A percentile compares a stretch with the other conserved stretches of the same genome.
phyloP scores from a whole-genome alignment of 805 yeast species.

The Lipomyces chichibuensis region DNA sequence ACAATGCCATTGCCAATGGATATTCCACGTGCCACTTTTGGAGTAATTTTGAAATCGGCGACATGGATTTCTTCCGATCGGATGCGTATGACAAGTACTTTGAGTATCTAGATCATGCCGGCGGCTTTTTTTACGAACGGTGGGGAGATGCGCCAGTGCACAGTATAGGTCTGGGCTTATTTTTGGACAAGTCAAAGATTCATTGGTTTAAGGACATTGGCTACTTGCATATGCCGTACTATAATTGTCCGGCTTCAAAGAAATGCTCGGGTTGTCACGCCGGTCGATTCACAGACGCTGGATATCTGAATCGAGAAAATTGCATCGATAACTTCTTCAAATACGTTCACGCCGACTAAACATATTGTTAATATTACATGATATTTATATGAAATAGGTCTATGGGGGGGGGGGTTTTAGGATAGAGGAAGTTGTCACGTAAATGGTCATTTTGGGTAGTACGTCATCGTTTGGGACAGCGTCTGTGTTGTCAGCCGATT shows the following conservation, averaged over 20 bases:
- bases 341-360: slow-evolving; percentile 33
- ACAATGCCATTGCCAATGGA: slow-evolving; percentile 55
- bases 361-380: neutral
- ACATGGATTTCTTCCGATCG: slow-evolving; percentile 75
- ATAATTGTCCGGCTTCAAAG: slow-evolving; percentile 69
- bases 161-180: slow-evolving; percentile 70
- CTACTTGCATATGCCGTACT: slow-evolving; percentile 72
- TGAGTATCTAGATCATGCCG: slow-evolving; percentile 62
- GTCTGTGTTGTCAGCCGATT: neutral
- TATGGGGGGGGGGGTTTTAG: neutral
- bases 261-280: slow-evolving; percentile 56
- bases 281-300: slow-evolving; percentile 60
- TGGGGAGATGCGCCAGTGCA: slow-evolving; percentile 97
- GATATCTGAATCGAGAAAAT: slow-evolving; percentile 63
- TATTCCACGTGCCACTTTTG: slow-evolving; percentile 83
- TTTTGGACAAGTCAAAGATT: slow-evolving; percentile 64
- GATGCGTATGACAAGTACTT: slow-evolving; percentile 70
- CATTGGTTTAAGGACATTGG: slow-evolving; percentile 92
- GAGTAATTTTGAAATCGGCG: slow-evolving; percentile 86
- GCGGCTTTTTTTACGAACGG: slow-evolving; percentile 86
- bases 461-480: neutral
- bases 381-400: neutral
- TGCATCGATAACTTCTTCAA: slow-evolving; percentile 75
- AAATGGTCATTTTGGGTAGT: neutral
- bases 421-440: neutral